Evolutionary conservation across 768 basidiomycete species (phyloP), one percentile per base, ranked within the genome.

Genomic region (Leccinum uliginosum): DNA sequence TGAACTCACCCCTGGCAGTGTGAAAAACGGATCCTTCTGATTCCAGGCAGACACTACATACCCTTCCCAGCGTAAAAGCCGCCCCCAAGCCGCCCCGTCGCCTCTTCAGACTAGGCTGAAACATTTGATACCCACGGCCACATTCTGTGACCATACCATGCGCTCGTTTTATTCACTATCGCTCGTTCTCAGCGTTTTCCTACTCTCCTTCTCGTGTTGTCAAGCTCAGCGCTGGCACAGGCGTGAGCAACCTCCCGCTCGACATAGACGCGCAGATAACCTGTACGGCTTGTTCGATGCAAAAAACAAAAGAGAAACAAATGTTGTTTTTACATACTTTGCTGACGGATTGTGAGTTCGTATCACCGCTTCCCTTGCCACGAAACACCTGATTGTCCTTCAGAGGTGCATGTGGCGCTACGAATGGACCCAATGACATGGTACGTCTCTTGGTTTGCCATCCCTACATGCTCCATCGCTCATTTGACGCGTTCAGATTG

Each of bases 401-500:
- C 53, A 80, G 79, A 53, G 79, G 78, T 49, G 78, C 79, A 5
- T 80, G 79, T 56, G 69, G 69, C 21, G 10, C 6, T 40, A 50
- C 32, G 12, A 70, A 64, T 21, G n/a, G 52, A 45, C 62, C 69
- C 43, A 50, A 27, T 26, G 69, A 73, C 54, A 71, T 62, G 29
- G 70, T 73, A 52, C 19, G 70, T 61, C 43, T 43, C 24, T 27
- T 30, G 30, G 43, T 30, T 34, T 34, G 14, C 24, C 23, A 17
- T 17, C 2, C 19, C 0, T 35, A 11, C 29, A 19, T 26, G 6
- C 34, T 35, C 7, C 24, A 24, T 50, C 26, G 38, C 46, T 59
- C 45, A 56, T n/a, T 4, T 3, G 47, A 17, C 21, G 27, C 24
- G 19, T 32, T 51, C 59, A 80, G 78, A 74, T 81, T 43, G 77